Base-by-base conservation (phyloP, 2,329 filamentous ascomycete species). In the Ophiostoma sp. region DNA sequence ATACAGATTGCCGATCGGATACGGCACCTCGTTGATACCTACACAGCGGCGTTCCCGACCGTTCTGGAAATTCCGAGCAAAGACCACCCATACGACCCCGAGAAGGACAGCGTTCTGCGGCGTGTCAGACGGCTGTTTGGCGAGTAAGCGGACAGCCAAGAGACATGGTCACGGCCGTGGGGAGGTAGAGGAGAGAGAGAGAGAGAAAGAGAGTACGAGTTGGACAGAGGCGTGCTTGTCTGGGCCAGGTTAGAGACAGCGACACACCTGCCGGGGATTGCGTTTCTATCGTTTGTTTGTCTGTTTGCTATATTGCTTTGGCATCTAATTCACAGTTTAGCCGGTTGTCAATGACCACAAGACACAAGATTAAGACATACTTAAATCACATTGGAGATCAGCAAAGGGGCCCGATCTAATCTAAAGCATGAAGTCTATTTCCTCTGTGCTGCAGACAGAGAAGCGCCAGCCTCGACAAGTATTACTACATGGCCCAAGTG, bases 61-160 rank as follows among this genome's bases (percentile, higher is more conserved):
- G 86, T 99, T 69, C 88, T 99, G 71, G 95, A 99, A 81, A 98
- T 99, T 72, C 95, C 95, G 33, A 96, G 93, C 82, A 99, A 99
- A 85, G 95, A 99, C 79, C 95, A 99, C 79, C 95, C 95, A 1
- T 99, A 99, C 78, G 94, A 99, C 76, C 95, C 95, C 0, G 95
- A 99, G 82, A 99, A 99, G 84, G 95, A 99, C 80, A 98, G 94
- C 78, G 94, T 99, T 62, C 80, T 99, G 81, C 91, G 94, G 82
- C 87, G 95, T 75, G 95, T 99, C 65, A 83, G 85, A 72, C 83
- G 85, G 71, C 74, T 88, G 70, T 89, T 89, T 81, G 87, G 87
- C 75, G 87, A 94, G 82, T 94, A 87, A 78, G n/a, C 36, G 23
- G 64, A 13, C 35, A 39, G 11, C 35, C 33, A 17, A 7, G 27